Conservation (phyloP, 805 yeast genomes). For the Yarrowia sp. region DNA sequence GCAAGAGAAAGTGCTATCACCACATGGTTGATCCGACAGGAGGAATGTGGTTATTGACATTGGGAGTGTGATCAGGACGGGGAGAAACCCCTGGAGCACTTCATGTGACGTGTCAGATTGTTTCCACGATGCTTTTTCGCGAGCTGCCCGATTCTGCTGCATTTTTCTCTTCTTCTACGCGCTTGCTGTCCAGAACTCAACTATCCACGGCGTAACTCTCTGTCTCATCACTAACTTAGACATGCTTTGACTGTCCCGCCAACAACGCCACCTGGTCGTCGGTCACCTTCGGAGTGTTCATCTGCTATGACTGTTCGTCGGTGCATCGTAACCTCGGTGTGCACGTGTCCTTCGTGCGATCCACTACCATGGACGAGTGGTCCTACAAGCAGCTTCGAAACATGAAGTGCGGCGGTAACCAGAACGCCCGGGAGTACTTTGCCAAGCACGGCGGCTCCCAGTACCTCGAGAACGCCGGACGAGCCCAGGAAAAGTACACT, state of each 20-base stretch:
- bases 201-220: background rate
- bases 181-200: no score
- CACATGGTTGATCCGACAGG: constrained; percentile 3
- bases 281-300: constrained; percentile 89
- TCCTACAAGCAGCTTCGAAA: constrained; percentile 85
- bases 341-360: constrained; percentile 92
- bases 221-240: constrained; percentile 42
- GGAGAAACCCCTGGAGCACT: no score
- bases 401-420: constrained; percentile 94
- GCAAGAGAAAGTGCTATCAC: no score
- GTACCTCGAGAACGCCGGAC: constrained; percentile 62
- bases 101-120: background rate
- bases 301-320: constrained; percentile 94
- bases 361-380: constrained; percentile 94
- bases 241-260: constrained; percentile 91
- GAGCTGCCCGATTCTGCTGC: no score
- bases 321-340: constrained; percentile 96
- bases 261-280: constrained; percentile 99
- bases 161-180: no score
- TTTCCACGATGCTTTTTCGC: no score
- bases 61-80: no score
- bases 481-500: constrained; percentile 80
- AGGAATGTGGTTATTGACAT: background rate
- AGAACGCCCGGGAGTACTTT: constrained; percentile 81
- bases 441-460: constrained; percentile 85